Conservation (phyloP, 495 filamentous ascomycete genomes). For the Echria macrotheca region DNA sequence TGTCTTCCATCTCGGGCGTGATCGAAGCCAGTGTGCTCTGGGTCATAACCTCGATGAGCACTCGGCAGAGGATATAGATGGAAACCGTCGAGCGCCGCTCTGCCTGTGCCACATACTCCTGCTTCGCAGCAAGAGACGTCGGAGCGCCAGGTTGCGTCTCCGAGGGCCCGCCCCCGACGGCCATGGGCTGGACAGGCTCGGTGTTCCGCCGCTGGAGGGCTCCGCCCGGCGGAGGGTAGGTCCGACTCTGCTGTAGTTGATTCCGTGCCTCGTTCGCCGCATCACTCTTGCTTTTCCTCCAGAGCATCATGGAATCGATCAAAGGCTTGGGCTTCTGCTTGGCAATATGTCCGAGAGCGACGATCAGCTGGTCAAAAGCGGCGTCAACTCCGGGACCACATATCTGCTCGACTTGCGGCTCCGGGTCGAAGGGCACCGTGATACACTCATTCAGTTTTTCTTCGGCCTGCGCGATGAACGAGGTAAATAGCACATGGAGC, state of each 20-base stretch:
- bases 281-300: conserved; percentile 92
- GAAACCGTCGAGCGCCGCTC: conserved; percentile 87
- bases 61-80: conserved; percentile 89
- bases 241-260: conserved; percentile 58
- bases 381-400: conserved; percentile 86
- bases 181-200: conserved; percentile 38
- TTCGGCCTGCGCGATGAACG: conserved; percentile 82
- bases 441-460: conserved; percentile 86
- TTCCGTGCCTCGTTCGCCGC: conserved; percentile 57
- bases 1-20: conserved; percentile 81
- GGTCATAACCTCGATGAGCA: conserved; percentile 87
- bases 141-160: conserved; percentile 18
- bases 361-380: conserved; percentile 92
- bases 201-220: conserved; percentile 44
- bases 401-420: conserved; percentile 76
- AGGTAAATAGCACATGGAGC: conserved; percentile 91
- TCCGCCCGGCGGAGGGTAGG: conserved; percentile 21
- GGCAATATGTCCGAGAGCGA: conserved; percentile 87
- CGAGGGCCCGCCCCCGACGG: conserved; percentile 3
- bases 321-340: conserved; percentile 90
- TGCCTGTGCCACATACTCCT: conserved; percentile 65
- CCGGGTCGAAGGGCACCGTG: conserved; percentile 63
- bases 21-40: conserved; percentile 80
- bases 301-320: conserved; percentile 95
- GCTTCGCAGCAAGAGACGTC: conserved; percentile 49